A percentile compares a stretch with the other conserved stretches of the same genome.
phyloP scores from a whole-genome alignment of 495 filamentous ascomycete genomes.

The Penicillium steckii region DNA sequence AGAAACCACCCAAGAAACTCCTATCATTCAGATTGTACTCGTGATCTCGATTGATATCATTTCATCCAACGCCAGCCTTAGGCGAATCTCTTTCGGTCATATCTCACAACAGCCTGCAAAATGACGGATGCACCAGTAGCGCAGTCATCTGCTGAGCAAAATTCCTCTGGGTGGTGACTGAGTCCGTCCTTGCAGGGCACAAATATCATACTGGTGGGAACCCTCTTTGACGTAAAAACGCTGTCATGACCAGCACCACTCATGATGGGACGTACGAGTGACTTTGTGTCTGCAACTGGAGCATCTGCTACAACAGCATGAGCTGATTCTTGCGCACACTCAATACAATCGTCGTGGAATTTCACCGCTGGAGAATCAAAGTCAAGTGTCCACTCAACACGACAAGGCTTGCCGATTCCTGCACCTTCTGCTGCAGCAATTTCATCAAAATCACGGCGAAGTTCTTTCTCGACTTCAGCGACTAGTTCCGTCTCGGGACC shows the following conservation, averaged over 20 bases:
- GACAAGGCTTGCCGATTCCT: constrained; percentile 52
- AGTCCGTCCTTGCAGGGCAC: constrained; percentile 64
- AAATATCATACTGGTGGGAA: constrained; percentile 67
- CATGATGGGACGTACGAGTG: constrained; percentile 48
- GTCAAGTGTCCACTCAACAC: constrained; percentile 58
- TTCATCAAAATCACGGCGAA: constrained; percentile 53
- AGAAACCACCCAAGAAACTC: no score
- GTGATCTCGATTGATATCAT: background rate
- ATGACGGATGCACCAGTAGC: constrained; percentile 62
- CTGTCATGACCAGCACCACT: constrained; percentile 64
- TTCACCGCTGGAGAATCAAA: constrained; percentile 62
- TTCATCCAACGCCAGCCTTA: background rate
- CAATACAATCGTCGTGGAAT: constrained; percentile 71
- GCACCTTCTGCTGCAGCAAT: constrained; percentile 56
- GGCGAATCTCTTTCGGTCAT: constrained; percentile 50
- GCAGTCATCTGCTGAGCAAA: constrained; percentile 60
- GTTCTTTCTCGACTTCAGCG: constrained; percentile 51
- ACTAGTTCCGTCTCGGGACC: constrained; percentile 58
- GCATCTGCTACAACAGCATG: constrained; percentile 48
- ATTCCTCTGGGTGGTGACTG: constrained; percentile 64
- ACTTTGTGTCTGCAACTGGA: constrained; percentile 41
- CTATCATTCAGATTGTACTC: background rate
- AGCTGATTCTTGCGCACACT: constrained; percentile 62
- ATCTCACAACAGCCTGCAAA: constrained; percentile 57
- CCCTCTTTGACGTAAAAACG: constrained; percentile 58